phyloP scores from a whole-genome alignment of 2,329 filamentous ascomycete genomes.

The Arthrobotrys megalospora region DNA sequence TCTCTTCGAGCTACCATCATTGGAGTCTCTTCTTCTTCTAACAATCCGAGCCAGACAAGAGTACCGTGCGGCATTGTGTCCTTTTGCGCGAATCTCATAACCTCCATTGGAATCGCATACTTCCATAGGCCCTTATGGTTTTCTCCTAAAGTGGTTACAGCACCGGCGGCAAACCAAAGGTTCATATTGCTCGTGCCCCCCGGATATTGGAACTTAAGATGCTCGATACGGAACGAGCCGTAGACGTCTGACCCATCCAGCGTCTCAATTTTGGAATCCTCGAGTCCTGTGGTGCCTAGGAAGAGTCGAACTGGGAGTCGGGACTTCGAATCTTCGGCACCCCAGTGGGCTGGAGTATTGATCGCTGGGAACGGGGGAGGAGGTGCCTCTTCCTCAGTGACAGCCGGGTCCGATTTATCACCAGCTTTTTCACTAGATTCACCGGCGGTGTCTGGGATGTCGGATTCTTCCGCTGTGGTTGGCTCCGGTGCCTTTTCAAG shows the following conservation, averaged over 20 bases:
- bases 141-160: conserved; percentile 73
- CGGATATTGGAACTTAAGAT: conserved; percentile 60
- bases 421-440: conserved; percentile 43
- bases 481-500: conserved; percentile 64
- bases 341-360: conserved; percentile 49
- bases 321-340: conserved; percentile 29
- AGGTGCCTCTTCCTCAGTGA: conserved; percentile 29
- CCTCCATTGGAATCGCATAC: conserved; percentile 73
- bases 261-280: conserved; percentile 53
- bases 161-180: conserved; percentile 73
- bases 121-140: conserved; percentile 75
- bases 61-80: conserved; percentile 75
- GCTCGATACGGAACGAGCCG: conserved; percentile 69
- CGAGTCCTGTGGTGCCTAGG: conserved; percentile 48
- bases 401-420: conserved; percentile 24
- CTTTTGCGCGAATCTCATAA: conserved; percentile 71
- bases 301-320: conserved; percentile 50
- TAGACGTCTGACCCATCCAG: conserved; percentile 58
- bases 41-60: conserved; percentile 72
- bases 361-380: conserved; percentile 54
- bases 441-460: conserved; percentile 35
- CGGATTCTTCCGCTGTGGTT: conserved; percentile 41
- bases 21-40: conserved; percentile 72
- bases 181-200: conserved; percentile 66
- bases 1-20: conserved; percentile 69